These are phyloP conservation scores for Hypomyces rosellus DNA, from an alignment of 2,329 filamentous ascomycete species.

Conservation along the genomic window DNA sequence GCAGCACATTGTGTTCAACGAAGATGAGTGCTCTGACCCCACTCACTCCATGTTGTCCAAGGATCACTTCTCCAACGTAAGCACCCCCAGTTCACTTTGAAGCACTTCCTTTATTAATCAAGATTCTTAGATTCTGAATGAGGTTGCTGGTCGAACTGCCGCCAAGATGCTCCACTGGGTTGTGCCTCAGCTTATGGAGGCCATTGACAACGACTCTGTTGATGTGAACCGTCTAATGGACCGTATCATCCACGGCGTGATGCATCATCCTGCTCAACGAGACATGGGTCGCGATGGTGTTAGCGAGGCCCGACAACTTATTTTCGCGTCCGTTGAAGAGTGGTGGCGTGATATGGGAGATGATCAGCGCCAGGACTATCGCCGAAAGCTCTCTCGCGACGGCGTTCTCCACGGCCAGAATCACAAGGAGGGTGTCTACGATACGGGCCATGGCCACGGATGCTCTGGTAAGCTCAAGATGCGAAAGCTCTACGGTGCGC, in stretches of 20 bases:
- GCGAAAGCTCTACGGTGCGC: conserved; percentile 56
- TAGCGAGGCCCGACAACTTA: conserved; percentile 62
- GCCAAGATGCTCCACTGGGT: conserved; percentile 75
- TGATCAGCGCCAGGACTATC: conserved; percentile 58
- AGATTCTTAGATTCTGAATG: conserved; percentile 61
- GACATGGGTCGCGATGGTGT: conserved; percentile 63
- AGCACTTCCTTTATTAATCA: background rate
- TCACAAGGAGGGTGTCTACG: conserved; percentile 78
- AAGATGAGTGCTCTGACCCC: conserved; percentile 70
- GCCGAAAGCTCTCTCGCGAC: conserved; percentile 67
- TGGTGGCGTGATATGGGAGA: conserved; percentile 73
- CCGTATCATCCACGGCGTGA: conserved; percentile 72
- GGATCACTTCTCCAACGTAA: conserved; percentile 83
- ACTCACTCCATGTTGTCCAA: conserved; percentile 96
- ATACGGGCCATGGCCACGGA: conserved; percentile 79
- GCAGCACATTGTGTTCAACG: conserved; percentile 79
- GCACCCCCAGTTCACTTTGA: conserved; percentile 12
- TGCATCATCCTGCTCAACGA: conserved; percentile 82
- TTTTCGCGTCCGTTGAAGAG: conserved; percentile 72
- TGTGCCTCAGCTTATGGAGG: conserved; percentile 81
- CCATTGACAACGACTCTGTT: conserved; percentile 71
- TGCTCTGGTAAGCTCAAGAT: conserved; percentile 73
- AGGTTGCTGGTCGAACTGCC: conserved; percentile 77
- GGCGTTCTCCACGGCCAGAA: conserved; percentile 75
- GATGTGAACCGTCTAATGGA: conserved; percentile 66